Percentiles rank a stretch among this genome's conserved stretches.
phyloP scores from a whole-genome alignment of 768 basidiomycete species.

The Neoboletus brunneissimus region DNA sequence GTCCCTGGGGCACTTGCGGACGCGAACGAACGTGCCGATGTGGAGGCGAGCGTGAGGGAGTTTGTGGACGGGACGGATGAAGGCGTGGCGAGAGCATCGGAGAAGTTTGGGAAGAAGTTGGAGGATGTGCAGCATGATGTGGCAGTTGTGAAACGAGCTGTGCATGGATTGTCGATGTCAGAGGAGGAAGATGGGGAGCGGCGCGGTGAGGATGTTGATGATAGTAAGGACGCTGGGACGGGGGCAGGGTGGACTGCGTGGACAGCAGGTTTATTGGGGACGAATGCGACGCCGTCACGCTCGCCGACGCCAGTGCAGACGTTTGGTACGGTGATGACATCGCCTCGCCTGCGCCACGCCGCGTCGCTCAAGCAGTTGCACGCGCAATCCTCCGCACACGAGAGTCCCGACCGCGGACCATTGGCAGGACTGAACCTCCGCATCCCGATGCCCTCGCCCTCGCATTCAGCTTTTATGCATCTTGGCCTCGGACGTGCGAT shows the following conservation, averaged over 20 bases:
- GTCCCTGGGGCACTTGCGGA: constrained; percentile 47
- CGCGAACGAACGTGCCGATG: constrained; percentile 30
- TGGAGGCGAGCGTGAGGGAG: constrained; percentile 48
- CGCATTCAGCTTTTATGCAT: constrained; percentile 5
- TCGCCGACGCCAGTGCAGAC: constrained; percentile 50
- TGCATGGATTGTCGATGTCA: constrained; percentile 41
- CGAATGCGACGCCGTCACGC: constrained; percentile 34
- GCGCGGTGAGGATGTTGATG: neutral
- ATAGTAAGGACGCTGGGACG: neutral
- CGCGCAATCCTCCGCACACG: neutral
- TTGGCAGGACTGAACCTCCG: constrained; percentile 48
- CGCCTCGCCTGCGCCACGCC: constrained; percentile 53
- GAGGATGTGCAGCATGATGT: constrained; percentile 78
- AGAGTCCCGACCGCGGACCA: constrained; percentile 22
- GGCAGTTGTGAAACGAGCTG: constrained; percentile 57
- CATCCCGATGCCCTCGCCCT: constrained; percentile 53
- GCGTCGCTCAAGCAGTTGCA: constrained; percentile 37
- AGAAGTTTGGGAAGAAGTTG: constrained; percentile 55
- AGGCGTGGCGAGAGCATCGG: constrained; percentile 37
- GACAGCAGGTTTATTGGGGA: constrained; percentile 53
- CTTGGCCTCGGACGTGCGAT: constrained; percentile 17
- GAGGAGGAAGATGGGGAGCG: neutral
- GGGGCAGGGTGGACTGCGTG: constrained; percentile 44
- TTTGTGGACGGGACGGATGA: constrained; percentile 30
- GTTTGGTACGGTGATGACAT: constrained; percentile 71